Base-by-base conservation (phyloP, 192 early-diverging fungal species). In the Physocladia obscura region DNA sequence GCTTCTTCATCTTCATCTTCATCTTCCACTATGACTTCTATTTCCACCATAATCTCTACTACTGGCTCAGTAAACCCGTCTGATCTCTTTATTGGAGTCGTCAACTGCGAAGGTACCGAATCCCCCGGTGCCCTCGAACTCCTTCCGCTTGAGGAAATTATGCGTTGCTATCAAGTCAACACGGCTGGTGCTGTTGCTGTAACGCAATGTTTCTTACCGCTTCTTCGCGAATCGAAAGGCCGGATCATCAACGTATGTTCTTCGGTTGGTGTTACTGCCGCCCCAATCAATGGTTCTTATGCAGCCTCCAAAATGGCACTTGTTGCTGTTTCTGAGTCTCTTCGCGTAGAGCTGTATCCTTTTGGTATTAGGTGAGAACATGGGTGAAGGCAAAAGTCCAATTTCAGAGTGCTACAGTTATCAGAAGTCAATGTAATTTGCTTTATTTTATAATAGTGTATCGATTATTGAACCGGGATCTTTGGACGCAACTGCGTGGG, bases 191-290 rank as follows among this genome's bases (percentile, higher is more conserved):
- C 77, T n/a, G 61, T 80, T 27, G 64, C 67, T 17, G 68, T 83
- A 17, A 71, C 67, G 6, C 60, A 73, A 59, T 70, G 71, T 0
- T 79, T 83, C 52, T 31, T 83, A 54, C 78, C 78, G 0, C 32
- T 77, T n/a, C 61, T 83, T 17, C 32, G 67, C 36, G 49, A 37
- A 56, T 48, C 47, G 15, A 58, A 60, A 27, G 82, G 82, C n/a
- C 65, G 82, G 5, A 64, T 83, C 51, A 57, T 83, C 24, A 83
- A 83, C 61, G 70, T 83, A 13, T 78, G 76, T 27, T 72, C 68
- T 21, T 62, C 63, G 1, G 70, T 73, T 24, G 62, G 75, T 29
- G 57, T 83, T 39, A 72, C 77, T 24, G 68, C 70, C 17, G 72
- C 76, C 30, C 82, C 82, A 1, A 74, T 75, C 22, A 49, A 72